Conservation (phyloP, 2,329 filamentous ascomycete genomes). For the Emmonsiellopsis sp. region DNA sequence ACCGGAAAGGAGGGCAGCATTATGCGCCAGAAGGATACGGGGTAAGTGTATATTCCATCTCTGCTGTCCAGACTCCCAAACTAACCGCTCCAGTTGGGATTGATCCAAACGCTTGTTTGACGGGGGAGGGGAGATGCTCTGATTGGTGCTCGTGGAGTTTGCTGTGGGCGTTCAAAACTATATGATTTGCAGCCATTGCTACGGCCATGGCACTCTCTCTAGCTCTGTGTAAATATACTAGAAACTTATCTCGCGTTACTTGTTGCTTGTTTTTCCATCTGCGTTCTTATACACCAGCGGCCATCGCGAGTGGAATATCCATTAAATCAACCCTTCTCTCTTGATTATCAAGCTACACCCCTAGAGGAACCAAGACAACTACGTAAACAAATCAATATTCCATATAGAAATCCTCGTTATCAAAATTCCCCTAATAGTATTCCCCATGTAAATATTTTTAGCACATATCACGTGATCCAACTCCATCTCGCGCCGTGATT, state of each 20-base stretch:
- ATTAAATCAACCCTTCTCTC: no score
- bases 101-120: neutral
- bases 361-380: no score
- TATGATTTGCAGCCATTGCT: neutral
- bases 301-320: no score
- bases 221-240: conserved; percentile 2
- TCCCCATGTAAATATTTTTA: neutral
- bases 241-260: neutral
- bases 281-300: neutral
- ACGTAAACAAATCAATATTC: no score
- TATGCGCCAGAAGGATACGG: conserved; percentile 64
- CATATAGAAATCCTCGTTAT: no score
- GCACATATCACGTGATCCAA: neutral
- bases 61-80: neutral
- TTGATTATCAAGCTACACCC: no score
- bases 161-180: neutral
- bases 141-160: neutral
- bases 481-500: neutral
- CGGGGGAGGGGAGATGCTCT: neutral
- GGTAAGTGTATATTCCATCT: conserved; percentile 43
- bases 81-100: conserved; percentile 4
- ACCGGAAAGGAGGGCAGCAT: conserved; percentile 55
- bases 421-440: neutral
- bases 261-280: neutral
- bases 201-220: neutral